Evolutionary conservation across 257 asterid species (phyloP), one percentile per base, ranked within the genome.

Genomic region (Solanum habrochaites): DNA sequence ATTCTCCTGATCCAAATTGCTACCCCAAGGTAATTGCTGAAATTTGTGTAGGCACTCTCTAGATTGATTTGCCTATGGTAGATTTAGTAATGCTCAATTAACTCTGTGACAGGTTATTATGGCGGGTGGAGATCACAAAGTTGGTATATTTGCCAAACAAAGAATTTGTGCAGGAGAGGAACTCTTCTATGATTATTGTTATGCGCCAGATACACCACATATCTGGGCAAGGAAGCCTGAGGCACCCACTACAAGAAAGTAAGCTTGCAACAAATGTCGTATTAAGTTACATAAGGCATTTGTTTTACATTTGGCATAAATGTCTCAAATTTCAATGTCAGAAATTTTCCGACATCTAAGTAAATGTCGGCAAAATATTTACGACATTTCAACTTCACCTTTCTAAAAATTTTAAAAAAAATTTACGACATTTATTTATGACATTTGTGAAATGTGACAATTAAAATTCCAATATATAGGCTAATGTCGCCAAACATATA

Each of bases 61-160:
- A 20, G 43, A 32, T 71, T 32, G 78, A 21, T 71, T 60, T 69
- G 69, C 27, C 69, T 49, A 8, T 78, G 66, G 67, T 80, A 29
- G 66, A 80, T 31, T 27, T 29, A 80, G 18, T 80, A 40, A 70
- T 70, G 25, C 78, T 71, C 25, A 71, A 32, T 71, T 18, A 18
- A 71, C 4, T 71, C 43, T 32, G 21, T 70, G 78, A 71, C 43
- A 71, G 78, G 42, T 71, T 32, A 91, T 97, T 35, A 93, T 94
- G 98, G 98, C 93, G 8, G 98, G 95, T 81, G 99, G 99, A 87
- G 99, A 97, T 91, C 98, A 94, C 92, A 89, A 98, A 89, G 98
- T 97, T 18, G 99, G 98, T 21, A 97, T 97, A 88, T 97, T 93
- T 88, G 98, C 99, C 56, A 96, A 93, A 84, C 98, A 95, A 88